Percentiles rank a stretch among this genome's conserved stretches.
Conservation (phyloP, 2,329 filamentous ascomycete genomes). For the Claviceps capensis region DNA sequence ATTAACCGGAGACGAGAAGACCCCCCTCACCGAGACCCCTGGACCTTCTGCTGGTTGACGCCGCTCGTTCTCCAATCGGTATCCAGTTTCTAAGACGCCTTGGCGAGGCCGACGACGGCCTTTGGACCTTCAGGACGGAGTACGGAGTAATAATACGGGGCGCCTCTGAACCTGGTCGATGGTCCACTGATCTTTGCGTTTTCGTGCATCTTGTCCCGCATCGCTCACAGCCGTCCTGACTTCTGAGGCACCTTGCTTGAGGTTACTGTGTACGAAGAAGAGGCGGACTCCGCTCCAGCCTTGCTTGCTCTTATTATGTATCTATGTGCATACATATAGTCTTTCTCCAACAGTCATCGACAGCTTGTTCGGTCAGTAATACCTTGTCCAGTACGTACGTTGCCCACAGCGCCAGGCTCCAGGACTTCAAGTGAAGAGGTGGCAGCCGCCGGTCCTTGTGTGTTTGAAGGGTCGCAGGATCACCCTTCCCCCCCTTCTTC, state of each 20-base stretch:
- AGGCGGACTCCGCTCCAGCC: conserved; percentile 6
- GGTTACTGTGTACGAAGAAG: neutral
- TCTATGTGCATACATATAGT: no score
- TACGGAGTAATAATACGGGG: neutral
- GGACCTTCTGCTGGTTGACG: neutral
- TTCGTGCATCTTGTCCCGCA: conserved; percentile 3
- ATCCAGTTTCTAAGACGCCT: conserved; percentile 3
- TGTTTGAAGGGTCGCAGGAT: neutral
- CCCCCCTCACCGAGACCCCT: conserved; percentile 4
- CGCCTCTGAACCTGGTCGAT: conserved; percentile 2
- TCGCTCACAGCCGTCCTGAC: conserved; percentile 8
- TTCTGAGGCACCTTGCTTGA: conserved; percentile 8
- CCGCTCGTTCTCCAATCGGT: conserved; percentile 1
- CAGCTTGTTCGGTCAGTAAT: neutral
- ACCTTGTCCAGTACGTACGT: conserved; percentile 1
- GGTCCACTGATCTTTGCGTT: neutral
- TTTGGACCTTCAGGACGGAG: neutral
- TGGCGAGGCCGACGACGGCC: neutral
- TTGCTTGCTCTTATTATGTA: conserved; percentile 3
- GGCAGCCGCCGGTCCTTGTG: conserved; percentile 1
- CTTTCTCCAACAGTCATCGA: neutral
- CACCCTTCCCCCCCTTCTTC: neutral
- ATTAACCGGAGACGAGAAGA: conserved; percentile 7
- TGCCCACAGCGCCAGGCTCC: conserved; percentile 2
- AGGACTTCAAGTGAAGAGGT: neutral